These are phyloP conservation scores for Vachellia collinsii DNA, from an alignment of 306 rosid genomes.

Conservation along the genomic window DNA sequence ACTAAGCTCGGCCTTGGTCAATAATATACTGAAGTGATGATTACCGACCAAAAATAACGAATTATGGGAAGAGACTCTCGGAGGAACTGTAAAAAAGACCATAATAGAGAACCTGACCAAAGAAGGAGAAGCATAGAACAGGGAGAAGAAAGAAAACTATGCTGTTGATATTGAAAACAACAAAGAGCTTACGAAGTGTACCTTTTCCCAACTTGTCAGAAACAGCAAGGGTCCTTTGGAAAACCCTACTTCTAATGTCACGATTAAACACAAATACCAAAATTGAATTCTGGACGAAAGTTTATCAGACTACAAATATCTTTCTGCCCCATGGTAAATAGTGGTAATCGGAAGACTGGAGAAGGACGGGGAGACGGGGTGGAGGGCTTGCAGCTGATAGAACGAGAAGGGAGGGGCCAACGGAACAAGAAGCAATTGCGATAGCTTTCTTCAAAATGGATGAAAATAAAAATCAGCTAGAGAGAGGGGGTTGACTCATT, in stretches of 20 bases:
- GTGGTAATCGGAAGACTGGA: slow-evolving; percentile 24
- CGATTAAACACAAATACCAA: slow-evolving; percentile 27
- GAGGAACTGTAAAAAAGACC: slow-evolving; percentile 9
- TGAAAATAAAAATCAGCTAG: slow-evolving; percentile 7
- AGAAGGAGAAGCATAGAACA: slow-evolving; percentile 2
- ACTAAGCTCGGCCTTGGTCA: slow-evolving; percentile 12
- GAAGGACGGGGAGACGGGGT: neutral
- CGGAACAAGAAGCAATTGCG: neutral
- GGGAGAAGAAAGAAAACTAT: neutral
- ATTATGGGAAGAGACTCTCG: slow-evolving; percentile 8
- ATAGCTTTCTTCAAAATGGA: neutral
- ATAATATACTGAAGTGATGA: slow-evolving; percentile 16
- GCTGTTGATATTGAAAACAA: slow-evolving; percentile 1
- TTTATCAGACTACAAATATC: slow-evolving; percentile 30
- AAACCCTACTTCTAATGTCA: slow-evolving; percentile 35
- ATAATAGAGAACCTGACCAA: too few relatives aligned
- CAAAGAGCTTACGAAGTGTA: slow-evolving; percentile 17
- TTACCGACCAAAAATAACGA: slow-evolving; percentile 6
- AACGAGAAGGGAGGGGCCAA: neutral
- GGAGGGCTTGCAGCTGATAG: slow-evolving; percentile 27
- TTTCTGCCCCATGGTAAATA: slow-evolving; percentile 38
- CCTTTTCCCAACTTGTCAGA: slow-evolving; percentile 31
- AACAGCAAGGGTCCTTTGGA: slow-evolving; percentile 23
- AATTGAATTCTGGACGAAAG: slow-evolving; percentile 1
- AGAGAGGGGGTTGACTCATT: slow-evolving; percentile 49